Percentiles rank a stretch among this genome's conserved stretches.
Conservation (phyloP, 768 basidiomycete genomes). For the Psilocybe subaeruginosa region DNA sequence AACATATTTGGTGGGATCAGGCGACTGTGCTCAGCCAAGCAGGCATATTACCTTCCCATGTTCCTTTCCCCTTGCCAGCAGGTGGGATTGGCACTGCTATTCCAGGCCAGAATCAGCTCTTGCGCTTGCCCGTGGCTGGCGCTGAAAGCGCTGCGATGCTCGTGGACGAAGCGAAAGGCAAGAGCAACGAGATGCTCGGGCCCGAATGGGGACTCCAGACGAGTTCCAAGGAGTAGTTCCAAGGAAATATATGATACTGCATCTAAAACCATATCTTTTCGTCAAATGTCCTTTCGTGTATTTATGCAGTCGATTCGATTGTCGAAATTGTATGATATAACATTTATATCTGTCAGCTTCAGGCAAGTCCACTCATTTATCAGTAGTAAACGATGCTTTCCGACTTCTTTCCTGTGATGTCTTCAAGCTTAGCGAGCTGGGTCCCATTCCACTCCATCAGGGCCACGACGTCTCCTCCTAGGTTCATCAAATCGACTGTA, state of each 20-base stretch:
- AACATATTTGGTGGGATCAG: slow-evolving; percentile 52
- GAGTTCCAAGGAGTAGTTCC: not conserved
- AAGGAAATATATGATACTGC: too few species aligned
- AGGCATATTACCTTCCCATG: slow-evolving; percentile 35
- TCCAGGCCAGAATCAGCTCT: not conserved
- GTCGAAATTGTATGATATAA: too few species aligned
- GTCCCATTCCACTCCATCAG: slow-evolving; percentile 20
- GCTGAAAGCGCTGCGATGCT: slow-evolving; percentile 39
- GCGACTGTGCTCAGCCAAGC: slow-evolving; percentile 39
- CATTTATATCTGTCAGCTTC: too few species aligned
- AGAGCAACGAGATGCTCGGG: slow-evolving; percentile 41
- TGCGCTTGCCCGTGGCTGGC: slow-evolving; percentile 41
- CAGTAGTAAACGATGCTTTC: not conserved
- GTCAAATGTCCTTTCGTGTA: not conserved
- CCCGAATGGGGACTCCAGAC: slow-evolving; percentile 29
- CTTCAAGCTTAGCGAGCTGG: slow-evolving; percentile 16
- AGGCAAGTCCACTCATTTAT: too few species aligned
- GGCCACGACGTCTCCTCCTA: slow-evolving; percentile 22
- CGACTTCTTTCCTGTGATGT: slow-evolving; percentile 7
- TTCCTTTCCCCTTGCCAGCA: slow-evolving; percentile 28
- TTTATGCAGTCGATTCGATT: too few species aligned
- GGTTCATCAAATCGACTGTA: slow-evolving; percentile 24
- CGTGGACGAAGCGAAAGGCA: slow-evolving; percentile 36
- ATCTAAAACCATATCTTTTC: not conserved
- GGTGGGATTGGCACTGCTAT: slow-evolving; percentile 4